Conservation (phyloP, 1,284 basidiomycete genomes). For the Tetrapyrgos nigripes region DNA sequence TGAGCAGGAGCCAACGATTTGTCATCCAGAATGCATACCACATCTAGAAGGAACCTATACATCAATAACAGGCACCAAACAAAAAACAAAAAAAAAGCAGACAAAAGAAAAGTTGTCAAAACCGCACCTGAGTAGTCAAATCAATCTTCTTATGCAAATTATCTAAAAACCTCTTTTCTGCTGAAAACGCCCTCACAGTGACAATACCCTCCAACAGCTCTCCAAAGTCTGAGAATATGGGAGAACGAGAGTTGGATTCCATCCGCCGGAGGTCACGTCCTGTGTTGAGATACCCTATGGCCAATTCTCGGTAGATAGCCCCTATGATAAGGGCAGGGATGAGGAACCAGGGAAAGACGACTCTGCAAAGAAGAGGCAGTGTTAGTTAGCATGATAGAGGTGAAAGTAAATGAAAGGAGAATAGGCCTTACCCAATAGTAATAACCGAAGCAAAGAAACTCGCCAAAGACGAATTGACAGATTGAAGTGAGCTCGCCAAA, state of each 20-base stretch:
- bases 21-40: constrained; percentile 85
- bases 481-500: constrained; percentile 72
- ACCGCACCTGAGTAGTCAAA: constrained; percentile 62
- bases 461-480: constrained; percentile 77
- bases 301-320: constrained; percentile 64
- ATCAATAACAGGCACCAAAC: neutral
- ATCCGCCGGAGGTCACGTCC: constrained; percentile 81
- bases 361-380: constrained; percentile 36
- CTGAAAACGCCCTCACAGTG: constrained; percentile 90
- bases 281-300: constrained; percentile 78
- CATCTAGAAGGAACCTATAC: constrained; percentile 51
- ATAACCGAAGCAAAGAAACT: constrained; percentile 74
- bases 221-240: constrained; percentile 80
- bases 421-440: constrained; percentile 56
- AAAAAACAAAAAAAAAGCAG: too few relatives aligned
- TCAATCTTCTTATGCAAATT: constrained; percentile 73
- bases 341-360: constrained; percentile 77
- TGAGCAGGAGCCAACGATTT: constrained; percentile 78
- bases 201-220: constrained; percentile 84
- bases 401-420: neutral
- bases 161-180: constrained; percentile 81
- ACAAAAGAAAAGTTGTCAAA: neutral
- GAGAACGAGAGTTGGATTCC: constrained; percentile 76
- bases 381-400: constrained; percentile 1
- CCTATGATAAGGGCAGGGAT: constrained; percentile 74